phyloP scores from a whole-genome alignment of 768 basidiomycete genomes.

The Pulveroboletus sp. region DNA sequence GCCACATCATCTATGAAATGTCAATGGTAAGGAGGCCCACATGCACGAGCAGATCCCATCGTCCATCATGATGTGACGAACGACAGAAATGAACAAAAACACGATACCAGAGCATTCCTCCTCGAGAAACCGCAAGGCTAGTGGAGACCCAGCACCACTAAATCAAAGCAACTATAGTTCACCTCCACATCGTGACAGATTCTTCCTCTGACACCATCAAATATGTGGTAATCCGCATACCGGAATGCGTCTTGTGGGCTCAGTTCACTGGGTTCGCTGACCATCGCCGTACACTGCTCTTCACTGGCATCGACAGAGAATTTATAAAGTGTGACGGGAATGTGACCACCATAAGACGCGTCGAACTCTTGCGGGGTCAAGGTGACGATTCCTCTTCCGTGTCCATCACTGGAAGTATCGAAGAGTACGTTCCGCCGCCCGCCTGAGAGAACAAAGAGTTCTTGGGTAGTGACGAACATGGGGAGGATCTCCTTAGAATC shows the following conservation, averaged over 20 bases:
- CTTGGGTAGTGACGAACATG: slow-evolving; percentile 11
- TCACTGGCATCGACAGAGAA: slow-evolving; percentile 20
- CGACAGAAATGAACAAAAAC: background rate
- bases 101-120: background rate
- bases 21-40: background rate
- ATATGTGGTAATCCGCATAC: slow-evolving; percentile 2
- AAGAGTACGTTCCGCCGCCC: background rate
- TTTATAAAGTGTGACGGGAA: slow-evolving; percentile 12
- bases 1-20: background rate
- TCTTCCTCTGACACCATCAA: slow-evolving; percentile 20
- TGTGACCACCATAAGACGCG: background rate
- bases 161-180: background rate
- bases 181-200: slow-evolving; percentile 8
- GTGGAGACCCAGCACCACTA: slow-evolving; percentile 15
- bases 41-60: background rate
- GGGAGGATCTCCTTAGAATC: slow-evolving; percentile 4
- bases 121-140: background rate
- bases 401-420: slow-evolving; percentile 13
- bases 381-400: slow-evolving; percentile 16
- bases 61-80: background rate
- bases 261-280: slow-evolving; percentile 14
- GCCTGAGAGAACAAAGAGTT: slow-evolving; percentile 19
- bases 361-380: background rate
- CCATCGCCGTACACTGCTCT: slow-evolving; percentile 6
- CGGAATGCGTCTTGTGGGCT: slow-evolving; percentile 4